Percentiles rank a stretch among this genome's conserved stretches.
These are phyloP conservation scores for Cordyceps cateniannulata DNA, from an alignment of 2,329 filamentous ascomycete species.

Conservation along the genomic window DNA sequence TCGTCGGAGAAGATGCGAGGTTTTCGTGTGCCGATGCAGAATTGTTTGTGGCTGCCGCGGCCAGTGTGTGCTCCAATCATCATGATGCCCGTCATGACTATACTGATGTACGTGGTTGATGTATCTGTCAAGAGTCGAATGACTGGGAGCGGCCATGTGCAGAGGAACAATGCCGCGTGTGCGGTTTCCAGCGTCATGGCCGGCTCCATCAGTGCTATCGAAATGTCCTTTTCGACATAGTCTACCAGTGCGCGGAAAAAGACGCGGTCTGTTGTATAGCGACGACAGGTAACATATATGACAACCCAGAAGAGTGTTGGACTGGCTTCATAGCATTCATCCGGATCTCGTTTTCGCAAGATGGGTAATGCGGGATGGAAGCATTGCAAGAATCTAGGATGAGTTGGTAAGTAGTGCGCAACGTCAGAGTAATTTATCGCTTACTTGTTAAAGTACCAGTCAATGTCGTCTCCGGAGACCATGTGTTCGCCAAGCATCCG, in stretches of 20 bases:
- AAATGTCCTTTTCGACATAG: slow-evolving; percentile 40
- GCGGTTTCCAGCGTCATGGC: slow-evolving; percentile 41
- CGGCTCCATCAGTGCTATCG: slow-evolving; percentile 34
- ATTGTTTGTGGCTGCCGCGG: slow-evolving; percentile 43
- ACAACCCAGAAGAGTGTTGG: slow-evolving; percentile 50
- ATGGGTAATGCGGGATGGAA: slow-evolving; percentile 49
- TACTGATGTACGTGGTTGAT: slow-evolving; percentile 39
- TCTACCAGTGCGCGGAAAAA: slow-evolving; percentile 40
- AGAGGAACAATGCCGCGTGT: slow-evolving; percentile 45
- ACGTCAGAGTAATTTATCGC: not conserved
- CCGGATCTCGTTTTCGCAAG: slow-evolving; percentile 41
- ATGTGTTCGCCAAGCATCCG: slow-evolving; percentile 41
- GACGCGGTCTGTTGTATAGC: slow-evolving; percentile 37
- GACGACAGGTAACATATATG: slow-evolving; percentile 42
- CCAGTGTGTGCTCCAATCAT: slow-evolving; percentile 47
- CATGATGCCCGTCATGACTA: slow-evolving; percentile 41
- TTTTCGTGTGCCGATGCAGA: slow-evolving; percentile 37
- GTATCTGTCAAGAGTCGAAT: slow-evolving; percentile 47
- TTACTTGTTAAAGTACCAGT: slow-evolving; percentile 49
- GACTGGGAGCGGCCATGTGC: slow-evolving; percentile 45
- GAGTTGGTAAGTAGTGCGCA: not conserved
- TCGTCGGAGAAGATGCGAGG: slow-evolving; percentile 41
- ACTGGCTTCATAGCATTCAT: slow-evolving; percentile 41
- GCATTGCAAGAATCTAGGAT: slow-evolving; percentile 42
- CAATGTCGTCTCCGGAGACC: slow-evolving; percentile 46